Evolutionary conservation across 73 alveolate genomes (phyloP).

Genomic region (Stentor coeruleus): DNA sequence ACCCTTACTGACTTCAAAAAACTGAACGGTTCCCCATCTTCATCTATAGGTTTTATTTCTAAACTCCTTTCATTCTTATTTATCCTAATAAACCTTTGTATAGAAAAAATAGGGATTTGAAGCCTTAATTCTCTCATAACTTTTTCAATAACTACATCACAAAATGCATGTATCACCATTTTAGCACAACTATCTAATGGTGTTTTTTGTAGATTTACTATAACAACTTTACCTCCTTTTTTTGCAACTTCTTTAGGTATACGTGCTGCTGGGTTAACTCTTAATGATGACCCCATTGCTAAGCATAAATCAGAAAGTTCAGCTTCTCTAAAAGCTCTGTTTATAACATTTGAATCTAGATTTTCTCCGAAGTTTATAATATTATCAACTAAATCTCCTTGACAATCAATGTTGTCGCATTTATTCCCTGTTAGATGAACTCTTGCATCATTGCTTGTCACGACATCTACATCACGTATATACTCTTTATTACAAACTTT

Average conservation of each 20-base stretch:
- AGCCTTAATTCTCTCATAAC: slow-evolving; percentile 52
- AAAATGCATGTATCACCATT: slow-evolving; percentile 54
- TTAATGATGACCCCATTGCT: slow-evolving; percentile 84
- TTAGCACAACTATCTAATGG: slow-evolving; percentile 66
- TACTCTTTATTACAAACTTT: slow-evolving; percentile 57
- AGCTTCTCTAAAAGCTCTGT: slow-evolving; percentile 46
- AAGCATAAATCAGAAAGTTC: slow-evolving; percentile 75
- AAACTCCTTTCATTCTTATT: slow-evolving; percentile 36
- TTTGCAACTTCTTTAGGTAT: slow-evolving; percentile 65
- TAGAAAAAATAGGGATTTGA: slow-evolving; percentile 60
- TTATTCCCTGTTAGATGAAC: slow-evolving; percentile 49
- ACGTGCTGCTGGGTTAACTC: slow-evolving; percentile 95
- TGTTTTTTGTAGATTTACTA: slow-evolving; percentile 68
- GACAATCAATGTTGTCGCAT: slow-evolving; percentile 41
- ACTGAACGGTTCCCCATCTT: slow-evolving; percentile 21
- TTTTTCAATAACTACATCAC: slow-evolving; percentile 69
- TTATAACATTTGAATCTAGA: slow-evolving; percentile 48
- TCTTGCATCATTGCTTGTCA: slow-evolving; percentile 3
- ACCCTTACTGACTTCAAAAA: slow-evolving; percentile 30
- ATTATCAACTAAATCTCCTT: slow-evolving; percentile 45
- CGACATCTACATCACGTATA: slow-evolving; percentile 39
- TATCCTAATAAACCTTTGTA: slow-evolving; percentile 36
- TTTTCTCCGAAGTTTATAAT: slow-evolving; percentile 44
- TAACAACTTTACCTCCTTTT: slow-evolving; percentile 68
- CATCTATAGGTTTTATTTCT: slow-evolving; percentile 33